These are phyloP conservation scores for Penicillium sp. DNA, from an alignment of 2,329 filamentous ascomycete genomes.

Conservation along the genomic window DNA sequence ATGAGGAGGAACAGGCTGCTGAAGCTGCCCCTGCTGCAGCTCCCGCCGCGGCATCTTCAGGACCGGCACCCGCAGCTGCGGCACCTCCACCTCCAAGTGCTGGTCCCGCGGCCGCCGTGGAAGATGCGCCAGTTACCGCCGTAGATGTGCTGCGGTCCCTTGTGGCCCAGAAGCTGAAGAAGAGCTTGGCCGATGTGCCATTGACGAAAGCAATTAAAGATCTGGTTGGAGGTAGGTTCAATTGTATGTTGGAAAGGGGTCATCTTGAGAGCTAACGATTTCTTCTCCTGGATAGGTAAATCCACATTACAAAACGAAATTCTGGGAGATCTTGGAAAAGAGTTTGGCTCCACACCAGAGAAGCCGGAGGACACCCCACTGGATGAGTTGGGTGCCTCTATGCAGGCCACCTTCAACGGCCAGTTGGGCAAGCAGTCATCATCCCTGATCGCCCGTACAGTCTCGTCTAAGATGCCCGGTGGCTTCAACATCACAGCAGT, in stretches of 20 bases:
- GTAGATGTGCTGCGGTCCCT: conserved; percentile 85
- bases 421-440: conserved; percentile 96
- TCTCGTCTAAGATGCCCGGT: conserved; percentile 99
- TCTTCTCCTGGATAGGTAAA: conserved; percentile 64
- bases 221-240: conserved; percentile 83
- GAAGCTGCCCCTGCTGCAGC: conserved; percentile 41
- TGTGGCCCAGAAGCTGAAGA: conserved; percentile 97
- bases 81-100: conserved; percentile 64
- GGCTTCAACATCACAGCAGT: conserved; percentile 98
- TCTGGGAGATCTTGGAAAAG: conserved; percentile 93
- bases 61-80: conserved; percentile 53
- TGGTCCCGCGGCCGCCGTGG: conserved; percentile 81
- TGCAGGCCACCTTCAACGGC: conserved; percentile 98
- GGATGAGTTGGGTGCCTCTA: conserved; percentile 89
- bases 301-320: conserved; percentile 99
- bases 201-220: conserved; percentile 98
- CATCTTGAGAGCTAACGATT: background rate
- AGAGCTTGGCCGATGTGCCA: conserved; percentile 81
- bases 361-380: conserved; percentile 97
- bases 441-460: conserved; percentile 87
- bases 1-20: conserved; percentile 71
- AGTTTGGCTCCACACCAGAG: conserved; percentile 96
- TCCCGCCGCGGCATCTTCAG: conserved; percentile 41
- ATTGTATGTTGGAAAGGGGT: background rate
- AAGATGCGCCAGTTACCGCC: conserved; percentile 83